A percentile compares a stretch with the other conserved stretches of the same genome.
phyloP scores from a whole-genome alignment of 768 basidiomycete species.

The Trametes punicea region DNA sequence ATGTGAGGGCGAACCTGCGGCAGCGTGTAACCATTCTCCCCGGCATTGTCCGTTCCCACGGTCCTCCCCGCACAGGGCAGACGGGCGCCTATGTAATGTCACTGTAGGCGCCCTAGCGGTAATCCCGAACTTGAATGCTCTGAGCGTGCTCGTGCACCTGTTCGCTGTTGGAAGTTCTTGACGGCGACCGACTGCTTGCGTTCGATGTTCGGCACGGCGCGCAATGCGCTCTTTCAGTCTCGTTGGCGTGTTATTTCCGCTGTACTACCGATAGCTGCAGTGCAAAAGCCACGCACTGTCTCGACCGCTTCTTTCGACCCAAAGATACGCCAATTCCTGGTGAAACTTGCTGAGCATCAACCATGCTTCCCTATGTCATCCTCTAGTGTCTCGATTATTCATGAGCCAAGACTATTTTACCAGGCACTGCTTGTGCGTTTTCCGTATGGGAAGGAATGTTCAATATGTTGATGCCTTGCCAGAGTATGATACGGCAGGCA shows the following conservation, averaged over 20 bases:
- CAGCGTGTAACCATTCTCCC: constrained; percentile 15
- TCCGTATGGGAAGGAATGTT: background rate
- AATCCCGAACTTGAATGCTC: too few species aligned
- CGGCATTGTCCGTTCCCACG: constrained; percentile 20
- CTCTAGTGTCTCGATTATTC: constrained; percentile 24
- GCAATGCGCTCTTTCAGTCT: constrained; percentile 14
- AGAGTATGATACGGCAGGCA: constrained; percentile 81
- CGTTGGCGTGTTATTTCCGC: constrained; percentile 10
- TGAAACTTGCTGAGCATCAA: constrained; percentile 26
- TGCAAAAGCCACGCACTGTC: constrained; percentile 11
- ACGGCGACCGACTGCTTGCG: constrained; percentile 11
- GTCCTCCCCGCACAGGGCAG: background rate
- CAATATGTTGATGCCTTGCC: background rate
- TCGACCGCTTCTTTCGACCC: constrained; percentile 23
- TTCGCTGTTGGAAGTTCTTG: background rate
- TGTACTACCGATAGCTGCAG: constrained; percentile 1
- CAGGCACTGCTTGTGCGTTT: constrained; percentile 26
- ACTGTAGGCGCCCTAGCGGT: background rate
- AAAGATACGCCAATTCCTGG: constrained; percentile 24
- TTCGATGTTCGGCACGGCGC: constrained; percentile 19
- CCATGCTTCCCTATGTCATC: constrained; percentile 28
- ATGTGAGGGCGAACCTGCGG: constrained; percentile 4
- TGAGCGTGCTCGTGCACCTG: too few species aligned
- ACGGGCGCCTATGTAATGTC: background rate
- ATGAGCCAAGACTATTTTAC: constrained; percentile 28